phyloP scores from a whole-genome alignment of 148 eudicot genomes.

The Bassia scoparia region DNA sequence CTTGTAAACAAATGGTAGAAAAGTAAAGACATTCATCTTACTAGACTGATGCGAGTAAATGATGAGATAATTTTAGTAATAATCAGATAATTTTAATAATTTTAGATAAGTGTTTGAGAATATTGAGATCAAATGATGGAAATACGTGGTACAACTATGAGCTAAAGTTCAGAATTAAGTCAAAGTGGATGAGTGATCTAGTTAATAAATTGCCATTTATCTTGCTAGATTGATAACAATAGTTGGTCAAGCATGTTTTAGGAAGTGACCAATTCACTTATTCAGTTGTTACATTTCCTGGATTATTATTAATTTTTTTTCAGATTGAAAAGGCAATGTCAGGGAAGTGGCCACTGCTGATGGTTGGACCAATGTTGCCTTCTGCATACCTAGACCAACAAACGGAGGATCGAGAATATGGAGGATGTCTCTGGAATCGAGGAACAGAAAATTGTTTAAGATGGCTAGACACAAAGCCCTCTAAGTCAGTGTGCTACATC shows the following conservation, averaged over 20 bases:
- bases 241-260: background rate
- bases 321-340: conserved; percentile 20
- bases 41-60: background rate
- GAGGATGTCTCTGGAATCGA: conserved; percentile 26
- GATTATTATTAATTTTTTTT: background rate
- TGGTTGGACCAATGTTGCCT: conserved; percentile 30
- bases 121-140: no score
- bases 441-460: conserved; percentile 16
- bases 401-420: conserved; percentile 28
- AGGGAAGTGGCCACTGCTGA: conserved; percentile 15
- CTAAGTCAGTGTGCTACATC: conserved; percentile 29
- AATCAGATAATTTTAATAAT: no score
- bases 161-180: no score
- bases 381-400: conserved; percentile 26
- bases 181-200: no score
- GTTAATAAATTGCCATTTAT: background rate
- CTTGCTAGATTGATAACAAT: background rate
- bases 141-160: no score
- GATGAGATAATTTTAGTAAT: no score
- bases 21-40: background rate
- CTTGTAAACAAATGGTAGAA: background rate
- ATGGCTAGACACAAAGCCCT: conserved; percentile 31
- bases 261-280: background rate
- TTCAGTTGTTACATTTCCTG: background rate
- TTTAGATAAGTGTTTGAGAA: no score